Conservation (phyloP, 2,329 filamentous ascomycete species). For the Ascocoryne sarcoides region DNA sequence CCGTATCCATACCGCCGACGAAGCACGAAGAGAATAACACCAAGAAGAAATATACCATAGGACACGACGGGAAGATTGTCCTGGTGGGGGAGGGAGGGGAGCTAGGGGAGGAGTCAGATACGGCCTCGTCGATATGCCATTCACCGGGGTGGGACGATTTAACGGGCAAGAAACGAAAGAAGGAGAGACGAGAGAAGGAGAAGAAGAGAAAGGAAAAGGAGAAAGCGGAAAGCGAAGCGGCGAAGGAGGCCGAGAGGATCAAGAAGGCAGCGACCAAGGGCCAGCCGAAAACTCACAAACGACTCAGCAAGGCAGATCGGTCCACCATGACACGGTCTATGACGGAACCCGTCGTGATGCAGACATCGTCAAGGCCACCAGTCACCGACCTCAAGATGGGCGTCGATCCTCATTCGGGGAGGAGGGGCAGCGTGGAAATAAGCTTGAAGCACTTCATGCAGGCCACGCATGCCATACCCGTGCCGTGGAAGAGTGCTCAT, state of each 20-base stretch:
- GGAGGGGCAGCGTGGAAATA: conserved; percentile 19
- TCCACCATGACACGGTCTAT: conserved; percentile 9
- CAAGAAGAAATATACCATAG: conserved; percentile 15
- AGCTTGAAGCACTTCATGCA: conserved; percentile 16
- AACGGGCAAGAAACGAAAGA: conserved; percentile 37
- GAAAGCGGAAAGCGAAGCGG: conserved; percentile 30
- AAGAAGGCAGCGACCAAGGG: conserved; percentile 10
- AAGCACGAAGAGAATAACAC: conserved; percentile 6
- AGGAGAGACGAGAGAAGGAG: conserved; percentile 34
- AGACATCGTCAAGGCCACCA: conserved; percentile 26
- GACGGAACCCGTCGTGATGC: conserved; percentile 5
- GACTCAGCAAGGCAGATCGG: conserved; percentile 27
- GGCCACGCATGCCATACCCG: conserved; percentile 10
- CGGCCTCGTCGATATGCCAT: conserved; percentile 44
- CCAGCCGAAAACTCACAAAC: conserved; percentile 8
- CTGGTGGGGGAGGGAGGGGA: conserved; percentile 9
- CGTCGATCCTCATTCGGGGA: conserved; percentile 1
- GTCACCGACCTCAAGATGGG: conserved; percentile 41
- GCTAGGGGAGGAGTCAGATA: conserved; percentile 19
- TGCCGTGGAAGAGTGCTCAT: conserved; percentile 11
- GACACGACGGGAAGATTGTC: conserved; percentile 10
- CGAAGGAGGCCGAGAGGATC: conserved; percentile 33
- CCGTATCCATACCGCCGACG: conserved; percentile 12
- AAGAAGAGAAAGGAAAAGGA: conserved; percentile 34
- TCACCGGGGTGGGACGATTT: conserved; percentile 56